Evolutionary conservation across 1,284 basidiomycete species (phyloP), one percentile per base, ranked within the genome.

Genomic region (Pascua sp.): DNA sequence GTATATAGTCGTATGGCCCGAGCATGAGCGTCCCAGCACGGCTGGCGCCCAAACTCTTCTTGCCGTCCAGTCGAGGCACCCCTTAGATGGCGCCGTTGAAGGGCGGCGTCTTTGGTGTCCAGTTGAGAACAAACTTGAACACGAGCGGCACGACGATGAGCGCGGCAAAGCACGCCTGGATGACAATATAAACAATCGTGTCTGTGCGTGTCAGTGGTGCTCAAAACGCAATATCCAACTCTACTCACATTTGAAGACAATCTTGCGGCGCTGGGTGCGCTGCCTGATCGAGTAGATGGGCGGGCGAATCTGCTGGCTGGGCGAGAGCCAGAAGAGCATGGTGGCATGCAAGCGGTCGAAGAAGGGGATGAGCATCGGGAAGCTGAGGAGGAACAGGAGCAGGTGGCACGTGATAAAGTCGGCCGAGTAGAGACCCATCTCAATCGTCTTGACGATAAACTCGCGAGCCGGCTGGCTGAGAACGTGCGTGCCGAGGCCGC

Each of bases 381-480:
- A 84, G 17, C 86, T 86, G 66, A 93, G 78, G 79, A 91, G 81
- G 79, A 89, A 86, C 52, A 89, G 79, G 47, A 89, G 78, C 66
- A 89, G 57, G 61, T 78, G 76, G 65, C 75, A 77, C 43, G 72
- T 66, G 56, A 78, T 69, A 50, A 78, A 85, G 77, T 96, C 93
- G 15, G 90, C 92, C 54, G 87, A 88, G 88, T 92, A 96, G 16
- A 95, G 78, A 18, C 90, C 90, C 87, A 95, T 90, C 78, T 96
- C 94, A 64, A 96, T 90, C 60, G 95, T 91, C 82, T 97, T 97
- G 80, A 97, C 92, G 59, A 97, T 85, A 68, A 86, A 94, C 82
- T 94, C 90, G 76, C 93, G 89, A 59, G 90, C 91, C 45, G 93
- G 92, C 74, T 96, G 93, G 16, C 90, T 91, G 83, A 93, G 88